Evolutionary conservation across 1,139 yeast species (phyloP).

Genomic region (Lipomyces yarrowii): DNA sequence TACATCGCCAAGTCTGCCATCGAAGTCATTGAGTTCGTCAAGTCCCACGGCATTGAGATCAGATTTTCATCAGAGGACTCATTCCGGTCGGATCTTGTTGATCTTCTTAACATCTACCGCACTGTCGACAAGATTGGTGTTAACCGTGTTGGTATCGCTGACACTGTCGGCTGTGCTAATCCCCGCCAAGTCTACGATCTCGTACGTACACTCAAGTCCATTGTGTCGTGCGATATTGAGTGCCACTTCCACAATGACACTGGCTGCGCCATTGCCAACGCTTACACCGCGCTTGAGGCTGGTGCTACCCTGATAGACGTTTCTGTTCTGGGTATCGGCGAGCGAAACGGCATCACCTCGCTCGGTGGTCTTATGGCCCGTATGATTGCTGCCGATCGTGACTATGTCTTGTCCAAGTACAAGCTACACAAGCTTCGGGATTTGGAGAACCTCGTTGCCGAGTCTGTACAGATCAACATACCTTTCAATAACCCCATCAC

Average conservation of each 20-base stretch:
- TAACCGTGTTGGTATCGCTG: constrained; percentile 98
- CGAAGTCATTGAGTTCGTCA: constrained; percentile 96
- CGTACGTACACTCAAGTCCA: constrained; percentile 88
- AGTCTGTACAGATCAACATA: constrained; percentile 93
- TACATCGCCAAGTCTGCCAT: constrained; percentile 95
- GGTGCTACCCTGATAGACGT: constrained; percentile 96
- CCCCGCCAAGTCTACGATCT: constrained; percentile 98
- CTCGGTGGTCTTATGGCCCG: constrained; percentile 98
- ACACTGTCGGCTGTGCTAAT: constrained; percentile 98
- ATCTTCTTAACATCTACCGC: constrained; percentile 89
- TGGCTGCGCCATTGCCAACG: constrained; percentile 98
- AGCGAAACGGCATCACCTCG: constrained; percentile 97
- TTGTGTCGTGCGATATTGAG: constrained; percentile 95
- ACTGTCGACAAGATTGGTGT: constrained; percentile 98
- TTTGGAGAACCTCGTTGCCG: constrained; percentile 93
- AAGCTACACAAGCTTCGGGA: constrained; percentile 95
- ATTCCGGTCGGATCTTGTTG: constrained; percentile 95
- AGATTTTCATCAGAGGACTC: constrained; percentile 97
- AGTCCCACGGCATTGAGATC: constrained; percentile 95
- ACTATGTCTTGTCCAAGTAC: constrained; percentile 91
- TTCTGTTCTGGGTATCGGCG: constrained; percentile 96
- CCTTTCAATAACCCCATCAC: constrained; percentile 99
- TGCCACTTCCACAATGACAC: constrained; percentile 99
- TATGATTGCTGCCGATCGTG: constrained; percentile 98
- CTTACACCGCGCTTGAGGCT: constrained; percentile 96